Conservation (phyloP, 2,329 filamentous ascomycete species). For the Moelleriella libera region DNA sequence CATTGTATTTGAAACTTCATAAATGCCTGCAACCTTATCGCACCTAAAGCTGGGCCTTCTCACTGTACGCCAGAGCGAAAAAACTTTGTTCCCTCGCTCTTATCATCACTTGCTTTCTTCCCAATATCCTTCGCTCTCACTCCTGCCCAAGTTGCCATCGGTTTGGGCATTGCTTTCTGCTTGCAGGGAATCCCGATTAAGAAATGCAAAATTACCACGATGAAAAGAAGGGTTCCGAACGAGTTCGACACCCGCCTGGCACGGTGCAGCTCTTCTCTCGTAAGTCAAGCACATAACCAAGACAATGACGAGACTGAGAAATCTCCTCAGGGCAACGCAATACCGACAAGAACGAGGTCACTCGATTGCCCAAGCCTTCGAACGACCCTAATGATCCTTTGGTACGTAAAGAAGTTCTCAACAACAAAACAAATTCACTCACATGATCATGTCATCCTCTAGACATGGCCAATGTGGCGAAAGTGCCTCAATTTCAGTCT, state of each 20-base stretch:
- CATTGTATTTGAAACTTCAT: too few relatives aligned
- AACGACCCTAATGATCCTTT: slow-evolving; percentile 4
- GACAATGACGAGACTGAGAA: not conserved
- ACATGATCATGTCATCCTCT: not conserved
- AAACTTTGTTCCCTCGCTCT: too few relatives aligned
- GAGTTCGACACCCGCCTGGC: not conserved
- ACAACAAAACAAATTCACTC: not conserved
- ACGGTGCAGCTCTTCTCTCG: not conserved
- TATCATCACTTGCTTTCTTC: too few relatives aligned
- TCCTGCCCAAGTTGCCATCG: too few relatives aligned
- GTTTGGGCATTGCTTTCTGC: too few relatives aligned
- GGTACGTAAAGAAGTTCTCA: not conserved
- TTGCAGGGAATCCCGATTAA: too few relatives aligned
- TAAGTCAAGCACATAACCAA: not conserved
- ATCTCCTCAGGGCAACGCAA: not conserved
- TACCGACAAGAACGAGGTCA: not conserved
- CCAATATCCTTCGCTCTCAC: too few relatives aligned
- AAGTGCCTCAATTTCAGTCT: slow-evolving; percentile 11
- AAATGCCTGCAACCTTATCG: too few relatives aligned
- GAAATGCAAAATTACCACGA: too few relatives aligned
- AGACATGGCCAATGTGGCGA: slow-evolving; percentile 11
- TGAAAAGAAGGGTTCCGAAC: too few relatives aligned
- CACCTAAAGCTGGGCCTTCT: too few relatives aligned
- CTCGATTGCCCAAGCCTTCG: not conserved
- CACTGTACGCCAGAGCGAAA: too few relatives aligned